Evolutionary conservation across 495 filamentous ascomycete genomes (phyloP), one percentile per base, ranked within the genome.

Genomic region (Penicillium atrosanguineum): DNA sequence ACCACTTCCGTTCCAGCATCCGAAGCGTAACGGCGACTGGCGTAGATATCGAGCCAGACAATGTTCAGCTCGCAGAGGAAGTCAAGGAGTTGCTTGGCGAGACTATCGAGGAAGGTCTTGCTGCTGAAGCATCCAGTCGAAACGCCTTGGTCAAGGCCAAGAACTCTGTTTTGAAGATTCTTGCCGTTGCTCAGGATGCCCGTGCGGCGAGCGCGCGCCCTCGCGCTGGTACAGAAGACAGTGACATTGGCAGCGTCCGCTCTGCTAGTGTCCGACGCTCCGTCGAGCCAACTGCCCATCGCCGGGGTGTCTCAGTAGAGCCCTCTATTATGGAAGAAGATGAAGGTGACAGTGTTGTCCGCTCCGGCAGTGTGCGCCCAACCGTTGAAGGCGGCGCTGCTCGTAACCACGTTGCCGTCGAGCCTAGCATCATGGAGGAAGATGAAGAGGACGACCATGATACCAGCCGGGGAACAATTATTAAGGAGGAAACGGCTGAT

Each of bases 91-190:
- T 85, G 7, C 77, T 90, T 20, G 81, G 79, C 31, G 69, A 80
- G 25, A 87, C 87, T 9, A 86, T 95, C 23, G 87, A 90, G 25
- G 77, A 80, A 25, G 85, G 85, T 34, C 65, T 90, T 2, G 80
- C 89, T 0, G 68, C 70, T 0, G 90, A 94, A 52, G 86, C 89
- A 1, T 79, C 87, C 8, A 78, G 85, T 46, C 78, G 86, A 7
- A 94, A 92, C 52, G 83, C 87, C 0, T 73, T 95, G 4, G 87
- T 85, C 66, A 95, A 93, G 68, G 79, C 90, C 45, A 88, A 92
- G 60, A 82, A 87, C 60, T 71, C 72, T 8, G 59, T 80, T 14
- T 63, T 73, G 18, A 82, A 79, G 65, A 71, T 78, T 14, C 50
- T 80, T 18, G 74, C 75, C 12, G 65, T 68, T 21, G 67, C 70